phyloP scores from a whole-genome alignment of 2,329 filamentous ascomycete species.

The Leptographium galeiforme region DNA sequence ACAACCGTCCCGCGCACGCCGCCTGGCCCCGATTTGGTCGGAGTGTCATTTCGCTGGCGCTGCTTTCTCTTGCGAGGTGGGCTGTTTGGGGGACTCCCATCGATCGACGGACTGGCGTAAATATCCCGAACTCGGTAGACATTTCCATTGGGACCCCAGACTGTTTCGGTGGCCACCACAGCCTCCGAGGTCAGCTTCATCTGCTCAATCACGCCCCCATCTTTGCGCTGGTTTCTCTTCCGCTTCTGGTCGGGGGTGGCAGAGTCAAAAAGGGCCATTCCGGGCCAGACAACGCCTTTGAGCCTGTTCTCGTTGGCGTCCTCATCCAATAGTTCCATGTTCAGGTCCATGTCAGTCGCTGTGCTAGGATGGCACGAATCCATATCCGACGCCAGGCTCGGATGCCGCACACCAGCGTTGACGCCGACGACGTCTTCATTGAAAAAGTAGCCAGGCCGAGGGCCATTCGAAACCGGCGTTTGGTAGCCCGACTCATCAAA shows the following conservation, averaged over 20 bases:
- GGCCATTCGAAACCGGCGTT: constrained; percentile 11
- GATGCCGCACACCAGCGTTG: constrained; percentile 7
- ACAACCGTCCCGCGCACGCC: background rate
- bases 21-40: background rate
- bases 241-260: constrained; percentile 60
- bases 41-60: background rate
- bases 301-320: constrained; percentile 31
- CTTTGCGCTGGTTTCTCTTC: constrained; percentile 68
- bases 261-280: constrained; percentile 72
- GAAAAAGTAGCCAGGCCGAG: constrained; percentile 7
- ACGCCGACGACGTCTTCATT: background rate
- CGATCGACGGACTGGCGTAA: constrained; percentile 43
- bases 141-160: constrained; percentile 42
- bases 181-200: constrained; percentile 51
- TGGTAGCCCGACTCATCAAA: constrained; percentile 12
- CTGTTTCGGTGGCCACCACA: constrained; percentile 50
- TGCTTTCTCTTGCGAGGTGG: constrained; percentile 10
- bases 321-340: constrained; percentile 11
- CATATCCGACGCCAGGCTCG: constrained; percentile 17
- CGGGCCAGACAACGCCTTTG: constrained; percentile 62
- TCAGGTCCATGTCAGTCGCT: constrained; percentile 13
- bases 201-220: constrained; percentile 52
- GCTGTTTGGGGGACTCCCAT: constrained; percentile 33
- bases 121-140: constrained; percentile 41
- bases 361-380: constrained; percentile 14